Base-by-base conservation (phyloP, 164 flowering plant genomes). In the Magnolia kwangsiensis region DNA sequence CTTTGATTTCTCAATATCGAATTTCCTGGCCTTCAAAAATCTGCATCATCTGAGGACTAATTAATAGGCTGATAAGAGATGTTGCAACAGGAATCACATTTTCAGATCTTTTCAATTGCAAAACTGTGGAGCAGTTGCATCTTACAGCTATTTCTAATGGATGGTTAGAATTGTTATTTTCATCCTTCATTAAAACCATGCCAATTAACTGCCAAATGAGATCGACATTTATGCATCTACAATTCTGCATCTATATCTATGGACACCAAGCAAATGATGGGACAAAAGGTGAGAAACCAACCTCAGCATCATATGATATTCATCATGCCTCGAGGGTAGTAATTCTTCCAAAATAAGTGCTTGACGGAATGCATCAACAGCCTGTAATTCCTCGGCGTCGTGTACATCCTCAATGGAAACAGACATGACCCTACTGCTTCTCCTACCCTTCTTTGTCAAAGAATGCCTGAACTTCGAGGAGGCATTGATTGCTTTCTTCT, bases 231-330 rank as follows among this genome's bases (percentile, higher is more conserved):
- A 37, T 0, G 45, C 45, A 37, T 37, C 45, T 37, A 7, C 61
- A 55, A 0, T 10, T 55, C 61, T 55, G 18, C 61, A 55, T 21
- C 50, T 67, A 67, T 3, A 27, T 29, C 18, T 19, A 67, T 67
- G 14, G 29, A 18, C 1, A 27, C 45, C 4, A n/a, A 27, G 18
- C 16, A 68, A 11, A 14, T 27, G 31, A 27, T 65, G 21, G 71
- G 67, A 50, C 8, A 8, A 66, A 75, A 16, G 24, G 51, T 55
- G 51, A 29, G 77, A 75, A 74, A 67, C 4, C 51, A 21, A 94
- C 98, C 98, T 92, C 78, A 92, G 81, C 92, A 92, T 86, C 92
- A 89, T 89, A 79, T 91, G 93, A 79, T 91, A 94, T 81, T 94
- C 96, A 85, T 94, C 98, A 76, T 83, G 89, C 65, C 75, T 86